Evolutionary conservation across 2,329 filamentous ascomycete species (phyloP).

Genomic region (Ascomycota sp.): DNA sequence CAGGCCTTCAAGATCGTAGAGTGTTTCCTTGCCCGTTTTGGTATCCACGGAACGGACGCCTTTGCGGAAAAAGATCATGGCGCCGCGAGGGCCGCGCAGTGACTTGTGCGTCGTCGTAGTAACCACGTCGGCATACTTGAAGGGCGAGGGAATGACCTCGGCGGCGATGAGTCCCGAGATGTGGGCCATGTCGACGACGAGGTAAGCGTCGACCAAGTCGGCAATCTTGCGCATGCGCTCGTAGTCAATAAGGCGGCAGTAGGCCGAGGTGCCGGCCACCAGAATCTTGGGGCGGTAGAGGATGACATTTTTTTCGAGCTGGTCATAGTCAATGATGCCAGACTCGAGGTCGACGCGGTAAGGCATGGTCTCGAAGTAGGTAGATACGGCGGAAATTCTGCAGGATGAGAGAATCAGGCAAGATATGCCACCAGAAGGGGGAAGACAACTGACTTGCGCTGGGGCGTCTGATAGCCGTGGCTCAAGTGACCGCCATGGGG

Average conservation of each 20-base stretch:
- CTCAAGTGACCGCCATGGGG: conserved; percentile 87
- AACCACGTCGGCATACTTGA: conserved; percentile 82
- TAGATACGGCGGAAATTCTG: conserved; percentile 87
- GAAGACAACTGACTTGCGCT: conserved; percentile 50
- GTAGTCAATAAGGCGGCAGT: conserved; percentile 97
- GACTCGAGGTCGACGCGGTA: conserved; percentile 82
- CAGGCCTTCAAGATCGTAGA: conserved; percentile 84
- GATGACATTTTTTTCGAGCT: conserved; percentile 70
- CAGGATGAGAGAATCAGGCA: background rate
- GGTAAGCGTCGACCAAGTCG: conserved; percentile 81
- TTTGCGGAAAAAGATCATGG: conserved; percentile 99
- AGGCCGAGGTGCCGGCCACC: conserved; percentile 89
- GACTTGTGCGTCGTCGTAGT: conserved; percentile 99
- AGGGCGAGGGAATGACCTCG: conserved; percentile 82
- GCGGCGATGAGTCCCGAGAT: conserved; percentile 92
- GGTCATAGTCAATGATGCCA: conserved; percentile 92
- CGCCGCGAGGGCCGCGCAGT: conserved; percentile 85
- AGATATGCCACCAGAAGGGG: background rate
- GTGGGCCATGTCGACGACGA: conserved; percentile 95
- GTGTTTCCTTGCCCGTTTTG: conserved; percentile 74
- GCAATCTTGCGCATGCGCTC: conserved; percentile 89
- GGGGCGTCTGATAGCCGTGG: conserved; percentile 93
- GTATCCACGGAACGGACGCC: conserved; percentile 75
- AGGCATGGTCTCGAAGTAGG: conserved; percentile 97
- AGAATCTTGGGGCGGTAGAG: conserved; percentile 93